phyloP scores from a whole-genome alignment of 2,329 filamentous ascomycete genomes.

The Aspergillus bombycis region DNA sequence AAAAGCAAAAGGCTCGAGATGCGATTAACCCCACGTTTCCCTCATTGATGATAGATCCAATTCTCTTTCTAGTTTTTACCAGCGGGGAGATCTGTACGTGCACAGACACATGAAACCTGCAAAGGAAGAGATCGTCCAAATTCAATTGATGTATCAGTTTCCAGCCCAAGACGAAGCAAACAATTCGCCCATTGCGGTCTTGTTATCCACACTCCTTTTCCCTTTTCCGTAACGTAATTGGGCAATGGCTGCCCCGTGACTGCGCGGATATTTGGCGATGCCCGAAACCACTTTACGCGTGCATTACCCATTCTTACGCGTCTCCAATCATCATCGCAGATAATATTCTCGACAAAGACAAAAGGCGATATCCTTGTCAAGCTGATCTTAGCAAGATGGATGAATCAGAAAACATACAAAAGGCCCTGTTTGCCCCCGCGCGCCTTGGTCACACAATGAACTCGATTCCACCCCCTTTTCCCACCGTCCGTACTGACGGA shows the following conservation, averaged over 20 bases:
- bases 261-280: conserved; percentile 42
- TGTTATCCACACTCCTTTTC: background rate
- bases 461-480: background rate
- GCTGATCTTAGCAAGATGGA: background rate
- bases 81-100: background rate
- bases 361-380: background rate
- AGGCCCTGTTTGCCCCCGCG: background rate
- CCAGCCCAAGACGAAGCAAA: background rate
- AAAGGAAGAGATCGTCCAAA: background rate
- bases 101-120: background rate
- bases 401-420: background rate
- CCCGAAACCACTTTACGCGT: conserved; percentile 37
- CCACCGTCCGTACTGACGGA: conserved; percentile 6
- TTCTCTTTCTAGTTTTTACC: background rate
- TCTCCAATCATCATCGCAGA: conserved; percentile 22
- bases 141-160: conserved; percentile 3
- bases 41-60: background rate
- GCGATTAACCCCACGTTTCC: background rate
- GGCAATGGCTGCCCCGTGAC: conserved; percentile 34
- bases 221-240: conserved; percentile 24
- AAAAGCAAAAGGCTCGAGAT: background rate
- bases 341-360: background rate
- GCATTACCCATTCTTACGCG: conserved; percentile 29
- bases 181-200: background rate
- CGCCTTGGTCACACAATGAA: background rate